A percentile compares a stretch with the other conserved stretches of the same genome.
Conservation (phyloP, 805 yeast genomes). For the Kodamaea kakaduensis region DNA sequence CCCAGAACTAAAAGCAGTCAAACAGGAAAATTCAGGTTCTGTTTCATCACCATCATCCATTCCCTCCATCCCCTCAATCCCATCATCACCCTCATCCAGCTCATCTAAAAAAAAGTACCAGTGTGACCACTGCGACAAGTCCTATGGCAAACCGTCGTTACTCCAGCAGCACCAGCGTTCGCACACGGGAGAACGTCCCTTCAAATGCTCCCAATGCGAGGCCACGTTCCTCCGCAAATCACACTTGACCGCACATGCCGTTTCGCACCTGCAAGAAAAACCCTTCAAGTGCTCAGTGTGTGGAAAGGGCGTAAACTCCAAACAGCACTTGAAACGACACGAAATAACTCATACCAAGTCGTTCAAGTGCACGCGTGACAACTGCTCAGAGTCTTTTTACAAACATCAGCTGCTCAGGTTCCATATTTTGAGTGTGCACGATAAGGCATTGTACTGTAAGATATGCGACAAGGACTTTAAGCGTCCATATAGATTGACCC, state of each 20-base stretch:
- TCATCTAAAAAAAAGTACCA: conserved; percentile 45
- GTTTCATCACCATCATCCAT: not conserved
- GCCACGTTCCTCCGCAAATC: conserved; percentile 71
- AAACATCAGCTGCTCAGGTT: conserved; percentile 73
- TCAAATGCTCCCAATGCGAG: conserved; percentile 58
- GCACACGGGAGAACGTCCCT: conserved; percentile 80
- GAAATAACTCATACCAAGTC: conserved; percentile 72
- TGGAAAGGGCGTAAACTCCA: conserved; percentile 75
- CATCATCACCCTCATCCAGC: conserved; percentile 5
- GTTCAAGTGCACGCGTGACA: conserved; percentile 55
- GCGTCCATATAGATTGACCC: conserved; percentile 60
- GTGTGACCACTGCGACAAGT: conserved; percentile 66
- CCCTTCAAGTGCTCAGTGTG: conserved; percentile 74
- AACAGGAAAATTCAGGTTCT: too few relatives aligned
- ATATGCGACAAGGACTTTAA: conserved; percentile 62
- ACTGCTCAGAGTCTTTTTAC: conserved; percentile 65
- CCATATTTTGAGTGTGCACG: conserved; percentile 65
- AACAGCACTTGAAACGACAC: conserved; percentile 81
- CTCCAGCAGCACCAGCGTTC: conserved; percentile 77
- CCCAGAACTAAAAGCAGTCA: too few relatives aligned
- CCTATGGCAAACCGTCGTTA: conserved; percentile 76
- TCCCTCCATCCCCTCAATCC: conserved; percentile 1
- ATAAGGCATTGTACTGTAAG: conserved; percentile 49
- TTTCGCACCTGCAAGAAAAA: conserved; percentile 59
- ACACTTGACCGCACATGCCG: conserved; percentile 70